Evolutionary conservation across 23 red algal genomes (phyloP).

Genomic region (Gracilaria vermiculophylla): DNA sequence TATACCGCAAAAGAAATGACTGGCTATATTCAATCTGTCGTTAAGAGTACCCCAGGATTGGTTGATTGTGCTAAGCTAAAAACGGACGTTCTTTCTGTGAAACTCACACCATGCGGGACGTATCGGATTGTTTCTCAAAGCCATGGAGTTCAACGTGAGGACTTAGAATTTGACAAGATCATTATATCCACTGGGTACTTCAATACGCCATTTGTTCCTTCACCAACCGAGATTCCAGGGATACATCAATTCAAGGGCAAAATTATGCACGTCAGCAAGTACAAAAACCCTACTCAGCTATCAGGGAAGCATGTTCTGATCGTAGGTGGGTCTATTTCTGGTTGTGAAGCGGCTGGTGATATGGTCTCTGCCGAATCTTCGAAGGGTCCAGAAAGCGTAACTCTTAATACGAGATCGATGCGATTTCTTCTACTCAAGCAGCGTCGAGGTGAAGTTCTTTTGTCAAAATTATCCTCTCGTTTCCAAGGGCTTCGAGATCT

Average conservation of each 20-base stretch:
- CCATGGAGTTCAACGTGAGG: not conserved
- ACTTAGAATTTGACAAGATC: constrained; percentile 18
- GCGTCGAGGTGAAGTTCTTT: not conserved
- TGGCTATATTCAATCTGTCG: not conserved
- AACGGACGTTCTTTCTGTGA: not conserved
- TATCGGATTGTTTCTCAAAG: not conserved
- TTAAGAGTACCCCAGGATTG: not conserved
- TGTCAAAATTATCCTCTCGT: not conserved
- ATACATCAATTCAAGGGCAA: not conserved
- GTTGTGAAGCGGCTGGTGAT: constrained; percentile 6
- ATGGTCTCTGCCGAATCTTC: not conserved
- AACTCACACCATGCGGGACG: not conserved
- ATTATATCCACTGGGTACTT: constrained; percentile 27
- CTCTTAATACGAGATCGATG: constrained; percentile 11
- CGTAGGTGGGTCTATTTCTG: constrained; percentile 8
- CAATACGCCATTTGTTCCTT: constrained; percentile 6
- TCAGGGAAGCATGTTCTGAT: not conserved
- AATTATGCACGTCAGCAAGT: constrained; percentile 3
- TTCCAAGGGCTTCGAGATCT: constrained; percentile 6
- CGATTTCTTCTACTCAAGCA: constrained; percentile 17
- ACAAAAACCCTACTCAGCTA: constrained; percentile 26
- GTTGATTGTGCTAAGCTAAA: not conserved
- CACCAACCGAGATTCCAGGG: not conserved
- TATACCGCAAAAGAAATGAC: not conserved
- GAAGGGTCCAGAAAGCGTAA: constrained; percentile 10